A percentile compares a stretch with the other conserved stretches of the same genome.
Conservation (phyloP, 2,329 filamentous ascomycete genomes). For the Neocatenulostroma microsporum region DNA sequence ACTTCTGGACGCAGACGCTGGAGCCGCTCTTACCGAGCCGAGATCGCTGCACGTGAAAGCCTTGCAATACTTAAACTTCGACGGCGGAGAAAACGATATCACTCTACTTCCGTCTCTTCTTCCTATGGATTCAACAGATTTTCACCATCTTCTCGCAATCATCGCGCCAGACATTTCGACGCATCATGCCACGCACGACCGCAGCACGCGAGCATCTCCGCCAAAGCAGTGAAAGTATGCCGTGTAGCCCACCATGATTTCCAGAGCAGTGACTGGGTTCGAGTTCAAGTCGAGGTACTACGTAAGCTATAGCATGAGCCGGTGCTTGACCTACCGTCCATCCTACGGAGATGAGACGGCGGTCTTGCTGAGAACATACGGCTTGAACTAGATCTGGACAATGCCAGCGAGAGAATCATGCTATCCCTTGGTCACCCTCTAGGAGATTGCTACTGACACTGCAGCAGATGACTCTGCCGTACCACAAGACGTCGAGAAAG, state of each 20-base stretch:
- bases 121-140: too few relatives aligned
- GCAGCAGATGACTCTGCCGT: conserved; percentile 17
- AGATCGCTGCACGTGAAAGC: too few relatives aligned
- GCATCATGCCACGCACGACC: too few relatives aligned
- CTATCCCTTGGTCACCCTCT: conserved; percentile 23
- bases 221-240: conserved; percentile 15
- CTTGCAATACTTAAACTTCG: too few relatives aligned
- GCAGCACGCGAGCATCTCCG: too few relatives aligned
- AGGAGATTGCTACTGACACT: conserved; percentile 25
- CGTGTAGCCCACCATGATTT: conserved; percentile 13
- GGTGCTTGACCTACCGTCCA: conserved; percentile 24
- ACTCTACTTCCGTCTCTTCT: too few relatives aligned
- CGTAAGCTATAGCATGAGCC: conserved; percentile 28
- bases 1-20: too few relatives aligned
- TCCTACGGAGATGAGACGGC: not conserved
- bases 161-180: too few relatives aligned
- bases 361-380: conserved; percentile 45
- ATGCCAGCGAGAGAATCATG: conserved; percentile 49
- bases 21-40: too few relatives aligned
- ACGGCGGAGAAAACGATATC: too few relatives aligned
- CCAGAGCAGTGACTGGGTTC: conserved; percentile 7
- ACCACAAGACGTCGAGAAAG: conserved; percentile 16
- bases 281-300: conserved; percentile 18
- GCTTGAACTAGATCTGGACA: conserved; percentile 49
- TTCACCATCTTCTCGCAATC: too few relatives aligned